These are phyloP conservation scores for Solanum acaule DNA, from an alignment of 257 asterid species.

Conservation along the genomic window DNA sequence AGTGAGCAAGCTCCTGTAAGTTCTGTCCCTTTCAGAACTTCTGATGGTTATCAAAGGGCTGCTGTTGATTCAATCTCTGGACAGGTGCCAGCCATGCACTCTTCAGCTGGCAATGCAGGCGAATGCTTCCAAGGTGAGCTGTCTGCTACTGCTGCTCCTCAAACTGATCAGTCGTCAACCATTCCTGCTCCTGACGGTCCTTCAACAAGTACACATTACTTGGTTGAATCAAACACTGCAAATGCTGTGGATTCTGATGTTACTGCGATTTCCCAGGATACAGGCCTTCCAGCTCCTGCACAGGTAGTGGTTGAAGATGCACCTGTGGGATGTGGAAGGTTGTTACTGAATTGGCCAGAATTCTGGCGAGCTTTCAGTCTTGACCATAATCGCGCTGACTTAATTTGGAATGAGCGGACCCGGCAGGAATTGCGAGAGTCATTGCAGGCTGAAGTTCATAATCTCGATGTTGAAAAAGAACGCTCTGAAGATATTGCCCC, in stretches of 20 bases:
- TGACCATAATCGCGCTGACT: conserved; percentile 96
- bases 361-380: conserved; percentile 95
- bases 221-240: conserved; percentile 36
- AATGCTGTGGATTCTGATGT: conserved; percentile 34
- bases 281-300: conserved; percentile 85
- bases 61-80: conserved; percentile 36
- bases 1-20: conserved; percentile 37
- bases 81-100: conserved; percentile 26
- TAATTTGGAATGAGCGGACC: conserved; percentile 97
- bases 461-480: conserved; percentile 90
- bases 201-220: conserved; percentile 24
- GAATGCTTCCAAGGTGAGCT: conserved; percentile 31
- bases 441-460: conserved; percentile 95
- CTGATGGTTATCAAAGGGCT: conserved; percentile 41
- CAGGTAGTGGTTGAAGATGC: conserved; percentile 89
- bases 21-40: conserved; percentile 26
- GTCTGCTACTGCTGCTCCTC: conserved; percentile 32
- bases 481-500: conserved; percentile 93
- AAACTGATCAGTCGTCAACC: conserved; percentile 35
- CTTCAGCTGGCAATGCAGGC: conserved; percentile 28
- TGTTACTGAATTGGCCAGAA: conserved; percentile 93
- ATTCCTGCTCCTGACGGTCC: conserved; percentile 31
- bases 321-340: conserved; percentile 90
- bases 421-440: conserved; percentile 93
- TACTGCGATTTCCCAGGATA: conserved; percentile 34